phyloP scores from a whole-genome alignment of 768 basidiomycete genomes.

The Dacryopinax primogenitus region DNA sequence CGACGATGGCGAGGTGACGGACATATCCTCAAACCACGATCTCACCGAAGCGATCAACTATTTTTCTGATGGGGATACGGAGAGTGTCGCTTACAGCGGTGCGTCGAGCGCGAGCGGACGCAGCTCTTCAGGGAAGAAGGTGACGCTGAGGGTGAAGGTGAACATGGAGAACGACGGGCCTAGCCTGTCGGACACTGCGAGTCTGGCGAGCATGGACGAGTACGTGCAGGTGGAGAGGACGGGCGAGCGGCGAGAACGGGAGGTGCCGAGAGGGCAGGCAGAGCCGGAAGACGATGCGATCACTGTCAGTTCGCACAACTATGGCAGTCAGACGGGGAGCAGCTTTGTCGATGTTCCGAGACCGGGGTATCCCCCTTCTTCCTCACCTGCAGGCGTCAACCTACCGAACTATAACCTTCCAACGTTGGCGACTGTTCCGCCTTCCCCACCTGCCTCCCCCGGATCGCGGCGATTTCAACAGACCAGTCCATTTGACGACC shows the following conservation, averaged over 20 bases:
- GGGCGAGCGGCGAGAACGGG: background rate
- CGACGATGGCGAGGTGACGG: conserved; percentile 69
- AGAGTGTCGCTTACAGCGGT: conserved; percentile 54
- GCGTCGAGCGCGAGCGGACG: conserved; percentile 57
- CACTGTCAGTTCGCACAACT: conserved; percentile 48
- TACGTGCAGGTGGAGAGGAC: conserved; percentile 26
- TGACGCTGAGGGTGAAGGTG: conserved; percentile 65
- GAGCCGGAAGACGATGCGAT: conserved; percentile 59
- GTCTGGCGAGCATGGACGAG: conserved; percentile 66
- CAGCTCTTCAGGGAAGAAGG: conserved; percentile 49
- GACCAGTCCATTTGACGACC: background rate
- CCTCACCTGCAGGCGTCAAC: background rate
- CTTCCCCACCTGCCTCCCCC: background rate
- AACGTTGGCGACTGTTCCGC: background rate
- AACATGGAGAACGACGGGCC: conserved; percentile 83
- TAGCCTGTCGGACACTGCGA: conserved; percentile 77
- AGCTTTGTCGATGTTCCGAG: conserved; percentile 2
- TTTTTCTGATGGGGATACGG: conserved; percentile 64
- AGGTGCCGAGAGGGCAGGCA: background rate
- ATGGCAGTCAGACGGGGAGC: background rate
- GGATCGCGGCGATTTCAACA: background rate
- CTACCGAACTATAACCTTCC: conserved; percentile 5
- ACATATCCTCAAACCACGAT: conserved; percentile 56
- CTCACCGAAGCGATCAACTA: conserved; percentile 79
- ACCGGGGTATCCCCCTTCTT: background rate